Evolutionary conservation across 768 basidiomycete species (phyloP), one percentile per base, ranked within the genome.

Genomic region (Tephrocybe sp.): DNA sequence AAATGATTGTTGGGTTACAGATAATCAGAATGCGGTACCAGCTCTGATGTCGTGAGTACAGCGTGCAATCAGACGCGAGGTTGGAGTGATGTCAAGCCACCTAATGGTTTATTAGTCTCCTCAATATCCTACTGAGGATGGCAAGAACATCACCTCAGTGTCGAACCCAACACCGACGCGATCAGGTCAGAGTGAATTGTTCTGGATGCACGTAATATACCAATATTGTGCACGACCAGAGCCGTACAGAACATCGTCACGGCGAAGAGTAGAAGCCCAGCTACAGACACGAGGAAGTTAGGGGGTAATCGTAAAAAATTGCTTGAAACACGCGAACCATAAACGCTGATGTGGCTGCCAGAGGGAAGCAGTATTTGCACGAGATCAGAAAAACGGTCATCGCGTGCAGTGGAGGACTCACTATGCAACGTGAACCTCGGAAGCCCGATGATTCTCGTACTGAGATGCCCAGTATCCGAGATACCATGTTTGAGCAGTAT

Each of bases 1-100:
- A 61, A 55, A 11, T 70, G 68, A 67, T 25, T 70, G 65, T 23
- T 2, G 6, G n/a, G 28, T 20, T 26, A 38, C 54, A 10, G 56
- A 55, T 7, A 51, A 57, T 55, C 17, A 44, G 7, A 23, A 40
- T 36, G 20, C 17, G 58, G 20, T 58, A 66, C 62, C 66, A 48
- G 65, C 58, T 33, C 78, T 68, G 21, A 86, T 84, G 61, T 88
- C 86, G 48, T 83, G 79, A 0, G 85, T 86, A 62, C 80, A 81
- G 40, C 85, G 73, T 20, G 82, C 70, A 32, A 86, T 80, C 48
- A 88, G 77, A 1, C 85, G 78, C 18, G 72, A 68, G 1, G 67
- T 63, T 14, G 74, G 74, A 0, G 76, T 77, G 18, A 68, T 65
- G 51, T 73, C 73, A 20, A 78, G 70, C 70, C 69, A 84, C 62